Evolutionary conservation across 768 basidiomycete species (phyloP), one percentile per base, ranked within the genome.

Genomic region (Podaxis carcinomalis): DNA sequence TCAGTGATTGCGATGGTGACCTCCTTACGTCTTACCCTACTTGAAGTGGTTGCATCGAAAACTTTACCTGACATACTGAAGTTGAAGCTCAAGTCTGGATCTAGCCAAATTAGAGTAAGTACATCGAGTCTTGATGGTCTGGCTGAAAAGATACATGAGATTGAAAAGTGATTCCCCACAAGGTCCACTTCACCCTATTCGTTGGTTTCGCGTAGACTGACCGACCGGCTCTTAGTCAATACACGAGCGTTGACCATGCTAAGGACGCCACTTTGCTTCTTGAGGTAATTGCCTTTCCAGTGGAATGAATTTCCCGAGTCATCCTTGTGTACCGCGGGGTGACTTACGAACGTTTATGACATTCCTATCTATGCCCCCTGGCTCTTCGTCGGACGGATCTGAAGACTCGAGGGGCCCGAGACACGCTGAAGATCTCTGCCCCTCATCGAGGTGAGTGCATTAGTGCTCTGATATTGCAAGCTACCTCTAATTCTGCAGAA

Each of bases 91-190:
- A 32, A 32, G 32, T 14, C 82, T 98, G 13, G 92, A 95, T 63
- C 80, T 83, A 0, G 73, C 74, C 9, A 97, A 97, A 68, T 81
- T 98, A 14, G 87, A 88, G 66, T 92, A 88, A 88, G 66, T 92
- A 88, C 69, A 75, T 98, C 57, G 98, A 98, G 83, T 1, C 76
- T 88, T 23, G 67, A 74, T n/a, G 67, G 72, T 0, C 76, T 92
- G 3, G 84, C 88, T 2, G 71, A 75, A 47, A 77, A 86, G 57
- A 81, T 84, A 10, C 82, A 81, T 44, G 74, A 75, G 35, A 71
- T 90, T n/a, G 83, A 81, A 56, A 75, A 9, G 32, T 9, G 32
- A 32, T 32, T 9, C 32, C 32, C 32, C 1, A 32, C 32, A 32
- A 32, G 7, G 32, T 28, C 6, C 6, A 28, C 6, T 28, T 28